These are phyloP conservation scores for Elymus sibiricus DNA, from an alignment of 176 grass and related monocot species.

Conservation along the genomic window DNA sequence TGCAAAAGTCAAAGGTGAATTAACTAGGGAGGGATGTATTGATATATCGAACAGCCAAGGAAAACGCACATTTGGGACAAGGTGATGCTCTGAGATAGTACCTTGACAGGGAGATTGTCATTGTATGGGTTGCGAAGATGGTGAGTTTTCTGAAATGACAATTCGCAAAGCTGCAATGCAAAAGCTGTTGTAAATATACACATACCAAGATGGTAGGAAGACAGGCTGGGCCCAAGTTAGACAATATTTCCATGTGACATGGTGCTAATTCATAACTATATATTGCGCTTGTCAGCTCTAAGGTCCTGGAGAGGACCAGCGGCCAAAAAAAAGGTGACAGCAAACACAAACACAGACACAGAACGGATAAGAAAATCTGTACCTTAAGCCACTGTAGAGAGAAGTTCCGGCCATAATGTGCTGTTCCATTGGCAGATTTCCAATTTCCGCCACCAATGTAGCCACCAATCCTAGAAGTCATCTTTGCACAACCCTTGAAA, in stretches of 20 bases:
- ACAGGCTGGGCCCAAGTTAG: not conserved
- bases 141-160: slow-evolving; percentile 98
- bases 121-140: slow-evolving; percentile 98
- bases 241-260: slow-evolving; percentile 6
- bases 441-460: slow-evolving; percentile 96
- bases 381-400: slow-evolving; percentile 99
- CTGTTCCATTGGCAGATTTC: slow-evolving; percentile 99
- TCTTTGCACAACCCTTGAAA: slow-evolving; percentile 94
- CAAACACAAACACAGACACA: slow-evolving; percentile 1
- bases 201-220: slow-evolving; percentile 14
- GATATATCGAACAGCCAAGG: not conserved
- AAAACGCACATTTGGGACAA: not conserved
- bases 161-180: slow-evolving; percentile 85
- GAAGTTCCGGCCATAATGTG: slow-evolving; percentile 94
- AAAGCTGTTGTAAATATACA: slow-evolving; percentile 36
- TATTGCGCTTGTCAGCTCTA: not conserved
- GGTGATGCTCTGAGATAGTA: slow-evolving; percentile 27
- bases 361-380: slow-evolving; percentile 20
- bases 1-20: slow-evolving; percentile 41
- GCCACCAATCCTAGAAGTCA: slow-evolving; percentile 95
- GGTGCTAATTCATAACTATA: not conserved
- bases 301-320: not conserved
- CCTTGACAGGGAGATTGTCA: slow-evolving; percentile 99
- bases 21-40: not conserved
- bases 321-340: not conserved